Percentiles rank a stretch among this genome's conserved stretches.
Evolutionary conservation across 805 yeast genomes (phyloP).

Genomic region (Candida anglica): DNA sequence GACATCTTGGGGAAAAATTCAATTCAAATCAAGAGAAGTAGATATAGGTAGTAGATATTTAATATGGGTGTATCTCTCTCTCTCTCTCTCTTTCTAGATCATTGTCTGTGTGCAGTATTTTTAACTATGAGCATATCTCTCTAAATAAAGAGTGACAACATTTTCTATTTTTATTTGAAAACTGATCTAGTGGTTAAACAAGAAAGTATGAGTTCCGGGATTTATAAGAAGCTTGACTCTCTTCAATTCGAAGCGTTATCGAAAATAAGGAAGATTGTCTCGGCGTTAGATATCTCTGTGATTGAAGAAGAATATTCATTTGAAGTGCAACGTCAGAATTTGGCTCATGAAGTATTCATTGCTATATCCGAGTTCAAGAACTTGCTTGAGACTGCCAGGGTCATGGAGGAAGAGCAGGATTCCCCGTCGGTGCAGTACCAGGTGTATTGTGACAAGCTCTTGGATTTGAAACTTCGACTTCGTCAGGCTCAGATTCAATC

Average conservation of each 20-base stretch:
- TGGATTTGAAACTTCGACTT: slow-evolving; percentile 13
- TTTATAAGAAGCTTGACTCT: slow-evolving; percentile 14
- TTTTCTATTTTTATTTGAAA: too few species aligned
- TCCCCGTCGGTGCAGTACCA: slow-evolving; percentile 3
- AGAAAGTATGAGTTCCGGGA: too few species aligned
- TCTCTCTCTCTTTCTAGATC: too few species aligned
- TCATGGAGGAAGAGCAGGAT: background rate
- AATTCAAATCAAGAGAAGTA: too few species aligned
- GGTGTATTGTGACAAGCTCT: slow-evolving; percentile 4
- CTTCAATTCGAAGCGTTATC: slow-evolving; percentile 17
- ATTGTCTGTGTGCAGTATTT: too few species aligned
- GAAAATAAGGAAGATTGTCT: slow-evolving; percentile 12
- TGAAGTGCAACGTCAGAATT: background rate
- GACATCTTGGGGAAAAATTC: too few species aligned
- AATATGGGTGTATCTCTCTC: too few species aligned
- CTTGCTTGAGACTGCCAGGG: background rate
- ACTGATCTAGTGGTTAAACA: too few species aligned
- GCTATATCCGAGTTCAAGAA: slow-evolving; percentile 1
- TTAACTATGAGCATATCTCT: too few species aligned
- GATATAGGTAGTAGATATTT: too few species aligned
- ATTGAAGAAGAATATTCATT: slow-evolving; percentile 7
- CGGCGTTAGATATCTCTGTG: slow-evolving; percentile 5
- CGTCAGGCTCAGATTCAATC: slow-evolving; percentile 26
- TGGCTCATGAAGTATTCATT: background rate
- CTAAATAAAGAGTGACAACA: too few species aligned